phyloP scores from a whole-genome alignment of 2,329 filamentous ascomycete species.

The Xenoacremonium recifei region DNA sequence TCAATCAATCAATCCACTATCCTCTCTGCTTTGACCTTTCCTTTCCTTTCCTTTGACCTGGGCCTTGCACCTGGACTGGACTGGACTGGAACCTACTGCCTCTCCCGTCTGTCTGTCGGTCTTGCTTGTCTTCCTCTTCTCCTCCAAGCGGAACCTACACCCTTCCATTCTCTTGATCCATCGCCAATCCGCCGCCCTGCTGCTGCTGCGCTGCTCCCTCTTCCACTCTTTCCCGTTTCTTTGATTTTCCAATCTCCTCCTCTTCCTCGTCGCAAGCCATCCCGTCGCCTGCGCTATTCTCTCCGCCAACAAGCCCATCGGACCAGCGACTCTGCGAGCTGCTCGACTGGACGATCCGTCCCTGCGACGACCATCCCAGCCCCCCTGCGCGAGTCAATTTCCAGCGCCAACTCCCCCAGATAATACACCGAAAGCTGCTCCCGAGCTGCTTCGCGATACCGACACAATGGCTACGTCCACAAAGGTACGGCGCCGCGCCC shows the following conservation, averaged over 20 bases:
- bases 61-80: too few species aligned
- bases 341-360: constrained; percentile 12
- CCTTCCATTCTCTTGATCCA: constrained; percentile 12
- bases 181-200: constrained; percentile 8
- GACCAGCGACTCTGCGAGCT: constrained; percentile 6
- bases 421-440: constrained; percentile 15
- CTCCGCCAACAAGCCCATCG: too few species aligned
- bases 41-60: too few species aligned
- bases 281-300: constrained; percentile 6
- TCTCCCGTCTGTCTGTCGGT: constrained; percentile 22
- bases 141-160: constrained; percentile 7
- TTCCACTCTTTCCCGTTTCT: constrained; percentile 1
- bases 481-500: constrained; percentile 27
- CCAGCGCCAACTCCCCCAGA: constrained; percentile 11
- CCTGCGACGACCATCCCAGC: constrained; percentile 14
- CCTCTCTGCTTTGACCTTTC: constrained; percentile 12
- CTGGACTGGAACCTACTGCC: constrained; percentile 8
- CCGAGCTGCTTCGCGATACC: constrained; percentile 15
- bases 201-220: too few species aligned
- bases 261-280: constrained; percentile 7
- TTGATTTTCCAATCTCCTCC: constrained; percentile 5
- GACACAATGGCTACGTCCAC: constrained; percentile 34
- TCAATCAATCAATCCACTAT: too few species aligned
- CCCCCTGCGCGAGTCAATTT: constrained; percentile 17
- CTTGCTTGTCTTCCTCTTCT: constrained; percentile 12